Percentiles rank a stretch among this genome's conserved stretches.
phyloP scores from a whole-genome alignment of 2,329 filamentous ascomycete genomes.

The Gnomoniopsis smithogilvyi region DNA sequence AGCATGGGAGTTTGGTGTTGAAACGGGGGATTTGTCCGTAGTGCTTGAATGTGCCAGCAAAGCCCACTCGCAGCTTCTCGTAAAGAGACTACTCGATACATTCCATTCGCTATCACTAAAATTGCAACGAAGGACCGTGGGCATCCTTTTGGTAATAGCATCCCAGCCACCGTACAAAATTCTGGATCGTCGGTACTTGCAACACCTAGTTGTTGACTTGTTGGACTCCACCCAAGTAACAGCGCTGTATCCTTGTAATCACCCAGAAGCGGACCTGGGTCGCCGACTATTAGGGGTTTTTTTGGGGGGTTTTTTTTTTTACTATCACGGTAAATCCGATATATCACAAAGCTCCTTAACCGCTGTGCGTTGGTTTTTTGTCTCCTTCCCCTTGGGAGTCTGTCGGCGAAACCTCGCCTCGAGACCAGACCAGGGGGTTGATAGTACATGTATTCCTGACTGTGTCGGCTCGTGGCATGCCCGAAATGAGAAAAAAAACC shows the following conservation, averaged over 20 bases:
- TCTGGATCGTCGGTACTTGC: neutral
- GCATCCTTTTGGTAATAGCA: neutral
- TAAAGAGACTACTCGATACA: too few relatives aligned
- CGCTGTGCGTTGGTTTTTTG: neutral
- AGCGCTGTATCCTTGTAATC: neutral
- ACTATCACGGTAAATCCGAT: neutral
- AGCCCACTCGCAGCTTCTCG: neutral
- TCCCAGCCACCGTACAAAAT: too few relatives aligned
- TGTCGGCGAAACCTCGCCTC: too few relatives aligned
- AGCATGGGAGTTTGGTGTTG: constrained; percentile 10
- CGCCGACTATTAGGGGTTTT: neutral
- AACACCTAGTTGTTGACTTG: neutral
- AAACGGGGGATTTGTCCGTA: constrained; percentile 2
- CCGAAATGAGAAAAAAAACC: constrained; percentile 14
- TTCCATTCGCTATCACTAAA: too few relatives aligned
- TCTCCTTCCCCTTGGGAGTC: neutral
- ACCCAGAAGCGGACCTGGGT: neutral
- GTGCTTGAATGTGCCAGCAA: neutral
- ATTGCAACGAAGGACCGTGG: neutral
- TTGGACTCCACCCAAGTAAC: neutral
- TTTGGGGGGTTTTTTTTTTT: too few relatives aligned
- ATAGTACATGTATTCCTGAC: neutral
- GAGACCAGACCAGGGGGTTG: neutral
- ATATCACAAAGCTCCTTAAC: neutral
- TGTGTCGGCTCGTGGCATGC: constrained; percentile 8